These are phyloP conservation scores for Golubevia sp. DNA, from an alignment of 1,284 basidiomycete species.

Conservation along the genomic window DNA sequence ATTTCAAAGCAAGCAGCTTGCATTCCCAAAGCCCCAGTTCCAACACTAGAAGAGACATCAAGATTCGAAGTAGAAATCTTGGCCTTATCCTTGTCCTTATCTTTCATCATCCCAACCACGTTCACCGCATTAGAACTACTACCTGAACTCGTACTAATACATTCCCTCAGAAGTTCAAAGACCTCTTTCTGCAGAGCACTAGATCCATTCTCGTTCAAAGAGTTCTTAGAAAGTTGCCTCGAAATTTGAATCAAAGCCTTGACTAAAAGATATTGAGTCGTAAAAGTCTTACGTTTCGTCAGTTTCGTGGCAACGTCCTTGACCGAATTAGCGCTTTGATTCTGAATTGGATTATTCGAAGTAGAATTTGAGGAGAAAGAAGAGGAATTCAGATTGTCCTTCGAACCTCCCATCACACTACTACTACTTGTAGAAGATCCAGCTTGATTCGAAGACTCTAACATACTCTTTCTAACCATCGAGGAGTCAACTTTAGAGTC, in stretches of 20 bases:
- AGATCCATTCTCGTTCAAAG: conserved; percentile 23
- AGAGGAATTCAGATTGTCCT: conserved; percentile 45
- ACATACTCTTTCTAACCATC: conserved; percentile 60
- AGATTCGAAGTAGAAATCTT: too few species aligned
- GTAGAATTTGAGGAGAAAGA: neutral
- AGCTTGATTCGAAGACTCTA: conserved; percentile 66
- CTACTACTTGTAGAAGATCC: conserved; percentile 29
- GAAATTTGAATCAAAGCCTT: conserved; percentile 26
- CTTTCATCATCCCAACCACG: too few species aligned
- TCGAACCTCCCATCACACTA: conserved; percentile 12
- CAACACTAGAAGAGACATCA: too few species aligned
- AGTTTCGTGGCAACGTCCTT: conserved; percentile 29
- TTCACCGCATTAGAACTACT: conserved; percentile 11
- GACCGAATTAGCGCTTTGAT: too few species aligned
- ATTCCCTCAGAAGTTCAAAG: conserved; percentile 45
- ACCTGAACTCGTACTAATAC: too few species aligned
- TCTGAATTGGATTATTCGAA: too few species aligned
- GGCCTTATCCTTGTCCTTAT: too few species aligned
- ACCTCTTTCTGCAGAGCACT: conserved; percentile 30
- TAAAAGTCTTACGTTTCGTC: conserved; percentile 30
- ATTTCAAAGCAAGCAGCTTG: conserved; percentile 44
- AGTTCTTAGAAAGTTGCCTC: conserved; percentile 16
- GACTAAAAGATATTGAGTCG: conserved; percentile 28
- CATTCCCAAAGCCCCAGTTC: conserved; percentile 5
- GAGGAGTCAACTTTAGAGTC: conserved; percentile 69